These are phyloP conservation scores for Trichocladium uniseriatum DNA, from an alignment of 495 filamentous ascomycete genomes.

Conservation along the genomic window DNA sequence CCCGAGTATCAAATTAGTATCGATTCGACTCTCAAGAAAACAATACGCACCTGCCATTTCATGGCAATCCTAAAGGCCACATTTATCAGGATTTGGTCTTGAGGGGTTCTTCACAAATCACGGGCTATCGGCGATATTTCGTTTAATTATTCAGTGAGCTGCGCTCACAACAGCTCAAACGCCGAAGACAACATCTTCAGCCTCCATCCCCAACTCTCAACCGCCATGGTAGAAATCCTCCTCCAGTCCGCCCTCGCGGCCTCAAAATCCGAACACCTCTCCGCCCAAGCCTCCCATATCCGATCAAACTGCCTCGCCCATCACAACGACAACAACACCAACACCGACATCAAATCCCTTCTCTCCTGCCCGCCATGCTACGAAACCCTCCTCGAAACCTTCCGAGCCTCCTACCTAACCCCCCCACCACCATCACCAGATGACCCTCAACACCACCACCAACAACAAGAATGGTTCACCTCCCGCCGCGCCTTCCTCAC, in stretches of 20 bases:
- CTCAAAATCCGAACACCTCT: constrained; percentile 13
- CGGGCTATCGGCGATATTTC: too few species aligned
- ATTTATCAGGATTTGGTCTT: too few species aligned
- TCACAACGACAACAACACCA: constrained; percentile 9
- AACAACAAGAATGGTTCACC: constrained; percentile 35
- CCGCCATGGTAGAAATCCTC: constrained; percentile 15
- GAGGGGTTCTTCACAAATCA: too few species aligned
- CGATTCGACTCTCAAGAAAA: too few species aligned
- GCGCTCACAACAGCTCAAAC: background rate
- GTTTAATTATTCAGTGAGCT: background rate
- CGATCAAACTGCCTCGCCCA: constrained; percentile 17
- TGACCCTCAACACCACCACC: constrained; percentile 3
- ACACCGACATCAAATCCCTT: constrained; percentile 8
- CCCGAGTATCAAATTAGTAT: too few species aligned
- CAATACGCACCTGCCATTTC: too few species aligned
- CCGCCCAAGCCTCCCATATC: constrained; percentile 10
- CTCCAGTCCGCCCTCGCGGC: constrained; percentile 18
- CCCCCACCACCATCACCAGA: background rate
- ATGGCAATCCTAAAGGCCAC: too few species aligned
- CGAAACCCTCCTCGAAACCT: constrained; percentile 27
- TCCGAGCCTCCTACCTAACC: constrained; percentile 27
- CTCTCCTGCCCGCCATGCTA: constrained; percentile 34
- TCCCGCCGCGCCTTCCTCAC: constrained; percentile 30
- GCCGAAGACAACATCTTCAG: background rate
- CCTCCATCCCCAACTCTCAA: background rate